Evolutionary conservation across 805 yeast genomes (phyloP).

Genomic region (Pichia ethanolica): DNA sequence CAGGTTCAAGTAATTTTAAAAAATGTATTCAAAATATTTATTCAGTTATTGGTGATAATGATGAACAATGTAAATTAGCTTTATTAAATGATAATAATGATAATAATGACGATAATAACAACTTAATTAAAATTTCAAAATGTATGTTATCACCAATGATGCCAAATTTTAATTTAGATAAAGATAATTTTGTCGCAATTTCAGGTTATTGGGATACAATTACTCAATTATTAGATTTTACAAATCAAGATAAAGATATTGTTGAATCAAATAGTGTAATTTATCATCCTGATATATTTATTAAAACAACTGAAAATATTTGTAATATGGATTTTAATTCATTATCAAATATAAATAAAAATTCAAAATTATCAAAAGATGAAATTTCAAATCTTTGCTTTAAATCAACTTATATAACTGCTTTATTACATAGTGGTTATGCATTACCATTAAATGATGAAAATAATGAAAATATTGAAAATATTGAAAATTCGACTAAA

Average conservation of each 20-base stretch:
- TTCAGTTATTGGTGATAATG: conserved; percentile 7
- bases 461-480: neutral
- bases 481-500: neutral
- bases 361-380: conserved; percentile 28
- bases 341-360: conserved; percentile 12
- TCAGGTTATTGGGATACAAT: conserved; percentile 64
- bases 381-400: conserved; percentile 52
- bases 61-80: conserved; percentile 14
- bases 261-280: conserved; percentile 23
- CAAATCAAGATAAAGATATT: conserved; percentile 10
- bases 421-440: conserved; percentile 50
- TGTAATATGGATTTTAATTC: conserved; percentile 36
- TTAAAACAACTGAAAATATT: conserved; percentile 36
- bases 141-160: conserved; percentile 46
- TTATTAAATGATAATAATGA: neutral
- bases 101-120: neutral
- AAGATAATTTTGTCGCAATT: conserved; percentile 53
- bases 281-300: conserved; percentile 40
- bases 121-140: conserved; percentile 29
- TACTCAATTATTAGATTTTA: conserved; percentile 35
- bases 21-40: conserved; percentile 42
- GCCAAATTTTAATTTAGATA: conserved; percentile 41
- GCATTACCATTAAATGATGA: conserved; percentile 40
- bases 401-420: conserved; percentile 52
- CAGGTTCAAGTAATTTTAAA: conserved; percentile 46